Percentiles rank a stretch among this genome's conserved stretches.
These are phyloP conservation scores for Neckera pumila DNA, from an alignment of 225 moss, liverwort and hornwort species.

Conservation along the genomic window DNA sequence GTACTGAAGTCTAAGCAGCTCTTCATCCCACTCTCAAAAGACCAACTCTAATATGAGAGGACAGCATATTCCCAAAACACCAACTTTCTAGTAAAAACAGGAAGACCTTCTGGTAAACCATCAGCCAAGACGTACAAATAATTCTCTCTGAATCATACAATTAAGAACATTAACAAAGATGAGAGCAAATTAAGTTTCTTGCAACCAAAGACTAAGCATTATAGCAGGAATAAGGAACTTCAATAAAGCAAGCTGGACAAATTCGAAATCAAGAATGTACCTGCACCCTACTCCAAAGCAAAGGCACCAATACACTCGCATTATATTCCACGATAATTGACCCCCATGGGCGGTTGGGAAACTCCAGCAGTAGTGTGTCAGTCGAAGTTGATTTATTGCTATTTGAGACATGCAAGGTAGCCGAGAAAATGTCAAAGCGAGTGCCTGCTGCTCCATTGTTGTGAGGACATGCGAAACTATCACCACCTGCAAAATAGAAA, in stretches of 20 bases:
- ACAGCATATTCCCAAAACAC: not conserved
- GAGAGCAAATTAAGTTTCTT: not conserved
- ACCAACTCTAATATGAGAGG: not conserved
- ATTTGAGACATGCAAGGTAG: slow-evolving; percentile 74
- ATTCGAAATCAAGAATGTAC: slow-evolving; percentile 14
- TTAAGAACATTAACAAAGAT: not conserved
- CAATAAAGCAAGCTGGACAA: not conserved
- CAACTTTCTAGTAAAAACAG: not conserved
- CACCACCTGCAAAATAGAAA: slow-evolving; percentile 46
- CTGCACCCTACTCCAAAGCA: slow-evolving; percentile 98
- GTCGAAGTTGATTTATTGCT: slow-evolving; percentile 59
- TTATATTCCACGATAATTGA: slow-evolving; percentile 58
- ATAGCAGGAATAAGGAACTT: not conserved
- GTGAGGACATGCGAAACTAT: slow-evolving; percentile 55
- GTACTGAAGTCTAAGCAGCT: not conserved
- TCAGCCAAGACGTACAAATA: not conserved
- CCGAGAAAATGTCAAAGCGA: slow-evolving; percentile 59
- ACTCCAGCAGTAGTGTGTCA: slow-evolving; percentile 75
- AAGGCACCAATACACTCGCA: slow-evolving; percentile 72
- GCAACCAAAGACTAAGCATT: not conserved
- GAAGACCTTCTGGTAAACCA: not conserved
- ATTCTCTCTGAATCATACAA: not conserved
- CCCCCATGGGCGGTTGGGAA: slow-evolving; percentile 62
- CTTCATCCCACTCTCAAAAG: not conserved
- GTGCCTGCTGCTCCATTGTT: slow-evolving; percentile 90